Conservation (phyloP, 805 yeast genomes). For the Saccharomyces paradoxus region DNA sequence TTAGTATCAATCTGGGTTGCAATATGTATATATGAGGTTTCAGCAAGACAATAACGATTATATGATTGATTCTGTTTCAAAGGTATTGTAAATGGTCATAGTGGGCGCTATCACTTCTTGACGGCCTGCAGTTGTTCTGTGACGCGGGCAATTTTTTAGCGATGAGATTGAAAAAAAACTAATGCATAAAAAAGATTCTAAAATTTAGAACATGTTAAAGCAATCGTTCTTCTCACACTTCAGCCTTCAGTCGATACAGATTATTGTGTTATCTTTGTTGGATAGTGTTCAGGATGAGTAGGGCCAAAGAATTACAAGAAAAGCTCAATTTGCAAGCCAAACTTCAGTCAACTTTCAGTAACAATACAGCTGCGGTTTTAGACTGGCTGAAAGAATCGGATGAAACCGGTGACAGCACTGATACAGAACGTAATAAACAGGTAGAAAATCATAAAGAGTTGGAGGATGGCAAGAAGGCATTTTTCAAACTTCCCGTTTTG, state of each 20-base stretch:
- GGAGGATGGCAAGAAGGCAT: slow-evolving; percentile 17
- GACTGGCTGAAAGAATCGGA: slow-evolving; percentile 19
- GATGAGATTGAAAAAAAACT: not conserved
- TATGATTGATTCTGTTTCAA: too few relatives aligned
- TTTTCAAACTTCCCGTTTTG: slow-evolving; percentile 28
- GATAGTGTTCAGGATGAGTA: slow-evolving; percentile 16
- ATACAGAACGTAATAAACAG: not conserved
- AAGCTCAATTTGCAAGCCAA: slow-evolving; percentile 28
- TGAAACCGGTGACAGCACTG: slow-evolving; percentile 1
- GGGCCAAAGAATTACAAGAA: slow-evolving; percentile 30
- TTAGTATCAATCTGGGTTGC: too few relatives aligned
- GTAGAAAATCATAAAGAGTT: slow-evolving; percentile 7
- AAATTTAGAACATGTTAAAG: not conserved
- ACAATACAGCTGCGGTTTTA: slow-evolving; percentile 17
- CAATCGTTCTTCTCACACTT: not conserved
- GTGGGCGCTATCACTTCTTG: not conserved
- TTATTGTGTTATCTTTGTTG: not conserved
- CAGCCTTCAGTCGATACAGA: not conserved
- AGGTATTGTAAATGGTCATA: not conserved
- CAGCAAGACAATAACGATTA: too few relatives aligned
- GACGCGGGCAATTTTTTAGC: not conserved
- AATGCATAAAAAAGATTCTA: not conserved
- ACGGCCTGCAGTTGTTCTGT: not conserved
- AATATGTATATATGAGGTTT: too few relatives aligned
- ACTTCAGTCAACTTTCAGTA: slow-evolving; percentile 22